Evolutionary conservation across 495 filamentous ascomycete species (phyloP).

Genomic region (Penicillium antarcticum): DNA sequence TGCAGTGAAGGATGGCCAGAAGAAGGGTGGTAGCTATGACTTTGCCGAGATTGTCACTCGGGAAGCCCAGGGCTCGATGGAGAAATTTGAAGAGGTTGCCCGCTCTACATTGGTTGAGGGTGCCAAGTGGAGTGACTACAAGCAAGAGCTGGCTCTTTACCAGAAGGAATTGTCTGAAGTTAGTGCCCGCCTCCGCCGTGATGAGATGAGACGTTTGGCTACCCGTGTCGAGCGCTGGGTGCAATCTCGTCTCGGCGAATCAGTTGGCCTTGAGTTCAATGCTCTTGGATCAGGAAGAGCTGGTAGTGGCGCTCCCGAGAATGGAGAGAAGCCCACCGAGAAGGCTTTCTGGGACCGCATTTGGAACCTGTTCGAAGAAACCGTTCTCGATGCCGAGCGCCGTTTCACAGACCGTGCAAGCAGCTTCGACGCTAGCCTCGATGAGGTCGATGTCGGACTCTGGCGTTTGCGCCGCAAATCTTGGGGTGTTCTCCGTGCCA

Average conservation of each 20-base stretch:
- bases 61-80: slow-evolving; percentile 72
- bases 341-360: slow-evolving; percentile 94
- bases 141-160: slow-evolving; percentile 57
- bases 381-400: slow-evolving; percentile 80
- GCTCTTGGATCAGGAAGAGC: slow-evolving; percentile 82
- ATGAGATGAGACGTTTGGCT: slow-evolving; percentile 93
- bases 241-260: slow-evolving; percentile 77
- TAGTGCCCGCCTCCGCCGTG: slow-evolving; percentile 74
- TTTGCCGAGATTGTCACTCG: slow-evolving; percentile 90
- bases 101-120: slow-evolving; percentile 68
- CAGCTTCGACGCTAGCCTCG: slow-evolving; percentile 87
- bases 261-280: slow-evolving; percentile 91
- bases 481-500: slow-evolving; percentile 84
- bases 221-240: slow-evolving; percentile 92
- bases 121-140: slow-evolving; percentile 76
- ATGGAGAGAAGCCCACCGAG: slow-evolving; percentile 70
- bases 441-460: slow-evolving; percentile 88
- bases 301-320: slow-evolving; percentile 74
- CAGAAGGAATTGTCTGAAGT: slow-evolving; percentile 85
- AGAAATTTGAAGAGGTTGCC: slow-evolving; percentile 74
- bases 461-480: slow-evolving; percentile 91
- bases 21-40: slow-evolving; percentile 83
- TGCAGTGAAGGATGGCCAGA: slow-evolving; percentile 85
- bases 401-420: slow-evolving; percentile 83
- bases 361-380: slow-evolving; percentile 80